phyloP scores from a whole-genome alignment of 2,329 filamentous ascomycete genomes.

The Fusarium subglutinans region DNA sequence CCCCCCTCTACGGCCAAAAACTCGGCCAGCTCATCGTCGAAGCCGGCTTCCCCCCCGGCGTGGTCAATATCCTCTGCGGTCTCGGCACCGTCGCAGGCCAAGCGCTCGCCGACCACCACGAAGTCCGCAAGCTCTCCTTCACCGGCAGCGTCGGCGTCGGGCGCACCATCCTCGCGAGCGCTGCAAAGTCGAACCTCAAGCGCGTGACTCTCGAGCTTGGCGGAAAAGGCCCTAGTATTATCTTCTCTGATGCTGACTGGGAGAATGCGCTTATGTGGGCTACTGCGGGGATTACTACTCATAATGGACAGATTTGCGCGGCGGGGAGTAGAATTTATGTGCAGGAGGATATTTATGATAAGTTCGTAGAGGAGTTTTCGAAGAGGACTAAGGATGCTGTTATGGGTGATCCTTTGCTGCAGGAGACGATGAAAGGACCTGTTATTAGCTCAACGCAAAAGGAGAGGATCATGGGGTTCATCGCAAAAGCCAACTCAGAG shows the following conservation, averaged over 20 bases:
- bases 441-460: conserved; percentile 70
- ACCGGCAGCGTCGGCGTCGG: conserved; percentile 76
- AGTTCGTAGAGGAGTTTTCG: conserved; percentile 9
- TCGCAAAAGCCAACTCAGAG: conserved; percentile 46
- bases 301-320: conserved; percentile 69
- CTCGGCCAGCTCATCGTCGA: conserved; percentile 72
- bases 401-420: conserved; percentile 37
- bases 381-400: conserved; percentile 11
- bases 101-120: conserved; percentile 70
- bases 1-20: conserved; percentile 67
- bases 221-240: conserved; percentile 69
- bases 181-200: conserved; percentile 77
- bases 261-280: conserved; percentile 67
- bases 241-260: conserved; percentile 69
- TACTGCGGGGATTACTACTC: conserved; percentile 54
- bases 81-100: conserved; percentile 72
- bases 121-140: conserved; percentile 78
- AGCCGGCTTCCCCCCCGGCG: conserved; percentile 78
- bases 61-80: conserved; percentile 77
- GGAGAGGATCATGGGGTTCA: conserved; percentile 54
- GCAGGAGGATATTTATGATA: conserved; percentile 63
- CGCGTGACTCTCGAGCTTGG: conserved; percentile 80
- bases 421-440: conserved; percentile 47
- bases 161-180: conserved; percentile 75
- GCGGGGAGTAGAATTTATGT: conserved; percentile 68